Evolutionary conservation across 2,329 filamentous ascomycete genomes (phyloP).

Genomic region (Ophiostoma novo-ulmi): DNA sequence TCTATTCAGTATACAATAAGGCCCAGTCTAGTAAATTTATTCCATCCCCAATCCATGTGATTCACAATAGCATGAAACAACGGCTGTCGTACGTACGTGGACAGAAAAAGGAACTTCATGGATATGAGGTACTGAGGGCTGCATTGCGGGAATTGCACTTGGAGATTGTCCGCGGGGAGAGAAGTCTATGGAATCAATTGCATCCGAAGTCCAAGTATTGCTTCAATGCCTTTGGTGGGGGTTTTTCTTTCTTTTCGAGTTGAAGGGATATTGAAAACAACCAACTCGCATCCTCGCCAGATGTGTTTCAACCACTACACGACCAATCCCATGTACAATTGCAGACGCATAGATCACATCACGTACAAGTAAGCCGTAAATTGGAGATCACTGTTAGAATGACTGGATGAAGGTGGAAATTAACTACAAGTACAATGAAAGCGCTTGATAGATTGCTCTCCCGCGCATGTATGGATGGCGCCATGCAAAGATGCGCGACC

Average conservation of each 20-base stretch:
- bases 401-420: too few relatives aligned
- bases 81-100: neutral
- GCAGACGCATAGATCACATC: too few relatives aligned
- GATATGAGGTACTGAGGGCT: neutral
- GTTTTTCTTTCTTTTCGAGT: neutral
- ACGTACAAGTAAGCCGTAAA: neutral
- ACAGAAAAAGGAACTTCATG: neutral
- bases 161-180: neutral
- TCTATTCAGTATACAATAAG: neutral
- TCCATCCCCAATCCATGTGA: neutral
- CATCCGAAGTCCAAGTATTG: too few relatives aligned
- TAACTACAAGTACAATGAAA: neutral
- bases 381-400: neutral
- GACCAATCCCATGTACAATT: neutral
- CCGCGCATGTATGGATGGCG: neutral
- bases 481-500: neutral
- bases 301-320: neutral
- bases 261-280: neutral
- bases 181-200: too few relatives aligned
- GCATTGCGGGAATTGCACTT: neutral
- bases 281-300: neutral
- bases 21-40: neutral
- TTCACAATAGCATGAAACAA: neutral
- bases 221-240: too few relatives aligned
- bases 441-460: neutral